phyloP scores from a whole-genome alignment of 2,329 filamentous ascomycete species.

The Didymella lethalis region DNA sequence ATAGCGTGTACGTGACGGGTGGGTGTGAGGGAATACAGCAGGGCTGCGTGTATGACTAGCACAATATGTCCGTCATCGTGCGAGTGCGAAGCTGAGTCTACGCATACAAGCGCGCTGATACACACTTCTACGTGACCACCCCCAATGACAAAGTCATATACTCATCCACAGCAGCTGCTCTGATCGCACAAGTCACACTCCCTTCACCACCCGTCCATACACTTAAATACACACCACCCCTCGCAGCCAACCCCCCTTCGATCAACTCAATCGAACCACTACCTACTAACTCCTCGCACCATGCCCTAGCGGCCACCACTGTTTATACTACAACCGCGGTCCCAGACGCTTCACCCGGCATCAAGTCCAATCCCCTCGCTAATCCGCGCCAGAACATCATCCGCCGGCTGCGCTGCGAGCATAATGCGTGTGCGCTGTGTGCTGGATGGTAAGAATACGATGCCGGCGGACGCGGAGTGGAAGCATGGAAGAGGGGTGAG shows the following conservation, averaged over 20 bases:
- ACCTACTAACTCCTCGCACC: too few relatives aligned
- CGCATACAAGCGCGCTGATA: too few relatives aligned
- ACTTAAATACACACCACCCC: too few relatives aligned
- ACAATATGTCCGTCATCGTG: not conserved
- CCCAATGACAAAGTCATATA: not conserved
- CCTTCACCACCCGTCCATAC: too few relatives aligned
- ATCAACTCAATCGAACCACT: too few relatives aligned
- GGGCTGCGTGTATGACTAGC: not conserved
- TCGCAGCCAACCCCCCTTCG: too few relatives aligned
- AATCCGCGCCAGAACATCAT: constrained; percentile 10
- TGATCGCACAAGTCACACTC: too few relatives aligned
- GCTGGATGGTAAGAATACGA: not conserved
- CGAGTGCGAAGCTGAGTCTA: not conserved
- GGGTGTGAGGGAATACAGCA: constrained; percentile 3
- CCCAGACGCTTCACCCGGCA: not conserved
- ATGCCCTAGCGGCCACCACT: constrained; percentile 19
- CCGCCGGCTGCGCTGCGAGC: too few relatives aligned
- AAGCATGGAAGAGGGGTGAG: not conserved
- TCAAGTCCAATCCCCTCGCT: not conserved
- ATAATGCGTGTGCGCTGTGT: too few relatives aligned
- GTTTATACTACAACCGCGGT: constrained; percentile 9
- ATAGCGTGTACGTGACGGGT: not conserved
- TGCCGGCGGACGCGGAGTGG: not conserved
- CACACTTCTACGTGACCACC: too few relatives aligned
- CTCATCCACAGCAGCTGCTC: not conserved